Evolutionary conservation across 352 stramenopile genomes (phyloP), one percentile per base, ranked within the genome.

Genomic region (Globisporangium acanthophoron): DNA sequence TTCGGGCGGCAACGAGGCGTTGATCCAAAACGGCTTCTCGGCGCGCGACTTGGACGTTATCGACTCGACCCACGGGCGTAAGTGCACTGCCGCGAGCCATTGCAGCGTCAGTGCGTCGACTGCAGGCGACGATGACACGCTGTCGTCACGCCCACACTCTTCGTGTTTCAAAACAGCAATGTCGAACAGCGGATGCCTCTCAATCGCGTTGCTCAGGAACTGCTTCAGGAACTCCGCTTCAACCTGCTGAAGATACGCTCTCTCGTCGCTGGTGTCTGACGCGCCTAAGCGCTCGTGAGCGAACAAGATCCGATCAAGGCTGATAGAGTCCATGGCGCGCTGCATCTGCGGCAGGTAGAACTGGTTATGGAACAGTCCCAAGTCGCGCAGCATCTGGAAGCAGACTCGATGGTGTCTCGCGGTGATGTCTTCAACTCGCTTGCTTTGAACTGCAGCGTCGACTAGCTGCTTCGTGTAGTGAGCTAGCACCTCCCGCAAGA

Each of bases 361-460:
- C 16, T 73, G 71, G 46, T 85, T 87, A 51, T 72, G 63, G 49
- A 90, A 73, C 24, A 90, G 43, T 15, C 62, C 63, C 37, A 90
- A 66, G 58, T 85, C 80, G 2, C 77, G 71, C 47, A 74, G 50
- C 62, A 88, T 69, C 31, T 52, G 53, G 60, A 73, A 88, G 58
- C 57, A 81, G 27, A 37, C 54, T 11, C 43, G 55, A 9, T 56
- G 52, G 40, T 52, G 56, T 35, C 43, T 44, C 20, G 54, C 44
- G 15, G 37, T 52, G 43, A 39, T 29, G 56, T 54, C 35, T 20
- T n/a, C 31, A 18, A 6, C n/a, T 3, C 4, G 18, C 16, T 33
- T 45, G 21, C 2, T 15, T 57, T 54, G 31, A 35, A 29, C 48
- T 16, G 40, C 46, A 13, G 8, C 37, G 16, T 41, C 37, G 37